Evolutionary conservation across 2,329 filamentous ascomycete genomes (phyloP).

Genomic region (Claviceps quebecensis): DNA sequence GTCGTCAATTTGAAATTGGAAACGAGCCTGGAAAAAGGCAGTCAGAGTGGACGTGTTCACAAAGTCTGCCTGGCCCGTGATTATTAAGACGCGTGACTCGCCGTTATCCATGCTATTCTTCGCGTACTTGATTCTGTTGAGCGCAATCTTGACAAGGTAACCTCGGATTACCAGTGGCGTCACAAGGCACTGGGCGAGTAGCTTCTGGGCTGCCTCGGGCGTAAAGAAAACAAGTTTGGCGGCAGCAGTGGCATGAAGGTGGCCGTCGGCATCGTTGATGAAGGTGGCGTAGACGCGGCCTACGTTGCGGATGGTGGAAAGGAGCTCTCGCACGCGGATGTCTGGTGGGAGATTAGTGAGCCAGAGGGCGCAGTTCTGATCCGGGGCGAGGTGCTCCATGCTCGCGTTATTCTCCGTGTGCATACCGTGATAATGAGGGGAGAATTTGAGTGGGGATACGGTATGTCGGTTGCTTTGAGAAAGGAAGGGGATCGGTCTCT

Average conservation of each 20-base stretch:
- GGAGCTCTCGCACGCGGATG: constrained; percentile 28
- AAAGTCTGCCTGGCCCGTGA: constrained; percentile 29
- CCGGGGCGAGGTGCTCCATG: constrained; percentile 14
- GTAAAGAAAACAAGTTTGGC: constrained; percentile 38
- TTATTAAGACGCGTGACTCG: constrained; percentile 34
- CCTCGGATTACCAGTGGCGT: constrained; percentile 23
- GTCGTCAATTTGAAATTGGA: constrained; percentile 34
- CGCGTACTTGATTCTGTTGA: constrained; percentile 34
- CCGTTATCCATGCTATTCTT: constrained; percentile 15
- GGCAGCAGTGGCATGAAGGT: constrained; percentile 23
- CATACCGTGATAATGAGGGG: constrained; percentile 22
- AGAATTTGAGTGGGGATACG: constrained; percentile 13
- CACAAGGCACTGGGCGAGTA: constrained; percentile 11
- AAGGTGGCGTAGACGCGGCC: constrained; percentile 38
- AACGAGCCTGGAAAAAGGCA: constrained; percentile 26
- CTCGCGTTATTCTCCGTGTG: constrained; percentile 23
- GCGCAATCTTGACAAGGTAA: constrained; percentile 23
- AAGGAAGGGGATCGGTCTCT: constrained; percentile 3
- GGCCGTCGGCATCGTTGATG: constrained; percentile 33
- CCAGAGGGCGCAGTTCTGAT: constrained; percentile 37
- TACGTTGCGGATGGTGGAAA: constrained; percentile 27
- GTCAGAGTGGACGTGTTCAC: constrained; percentile 28
- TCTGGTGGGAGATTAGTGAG: constrained; percentile 34
- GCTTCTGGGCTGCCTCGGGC: constrained; percentile 21
- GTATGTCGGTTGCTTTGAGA: neutral